A percentile compares a stretch with the other conserved stretches of the same genome.
Conservation (phyloP, 208 protist genomes). For the Porcisia deanei region DNA sequence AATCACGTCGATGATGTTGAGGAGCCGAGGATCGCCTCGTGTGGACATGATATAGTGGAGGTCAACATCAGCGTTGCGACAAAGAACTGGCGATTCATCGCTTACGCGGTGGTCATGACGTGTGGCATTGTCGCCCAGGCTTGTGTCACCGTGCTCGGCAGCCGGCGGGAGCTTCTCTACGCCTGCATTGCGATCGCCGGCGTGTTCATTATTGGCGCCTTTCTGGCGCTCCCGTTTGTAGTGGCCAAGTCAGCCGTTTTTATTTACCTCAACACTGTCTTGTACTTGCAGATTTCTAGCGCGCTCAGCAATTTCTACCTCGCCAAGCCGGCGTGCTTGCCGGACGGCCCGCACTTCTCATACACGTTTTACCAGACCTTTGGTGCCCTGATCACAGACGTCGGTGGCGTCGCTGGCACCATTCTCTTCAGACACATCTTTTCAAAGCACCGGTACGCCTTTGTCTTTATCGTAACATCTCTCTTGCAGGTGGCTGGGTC, state of each 20-base stretch:
- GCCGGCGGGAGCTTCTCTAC: conserved; percentile 31
- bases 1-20: conserved; percentile 7
- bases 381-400: conserved; percentile 32
- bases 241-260: conserved; percentile 60
- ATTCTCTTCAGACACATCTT: conserved; percentile 43
- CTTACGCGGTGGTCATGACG: conserved; percentile 48
- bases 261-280: conserved; percentile 39
- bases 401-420: conserved; percentile 34
- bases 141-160: conserved; percentile 38
- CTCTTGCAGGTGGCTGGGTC: conserved; percentile 30
- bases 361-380: conserved; percentile 61
- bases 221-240: conserved; percentile 43
- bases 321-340: conserved; percentile 33
- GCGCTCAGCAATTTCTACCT: conserved; percentile 52
- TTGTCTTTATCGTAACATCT: conserved; percentile 44
- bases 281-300: conserved; percentile 60
- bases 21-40: conserved; percentile 19
- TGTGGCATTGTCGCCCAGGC: conserved; percentile 33
- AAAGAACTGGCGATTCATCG: conserved; percentile 39
- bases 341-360: conserved; percentile 56
- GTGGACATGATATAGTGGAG: conserved; percentile 35
- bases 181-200: conserved; percentile 23
- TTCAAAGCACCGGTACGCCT: conserved; percentile 34
- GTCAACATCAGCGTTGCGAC: conserved; percentile 40
- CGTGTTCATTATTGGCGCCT: conserved; percentile 29